A percentile compares a stretch with the other conserved stretches of the same genome.
These are phyloP conservation scores for Panellus pusillus DNA, from an alignment of 768 basidiomycete genomes.

Conservation along the genomic window DNA sequence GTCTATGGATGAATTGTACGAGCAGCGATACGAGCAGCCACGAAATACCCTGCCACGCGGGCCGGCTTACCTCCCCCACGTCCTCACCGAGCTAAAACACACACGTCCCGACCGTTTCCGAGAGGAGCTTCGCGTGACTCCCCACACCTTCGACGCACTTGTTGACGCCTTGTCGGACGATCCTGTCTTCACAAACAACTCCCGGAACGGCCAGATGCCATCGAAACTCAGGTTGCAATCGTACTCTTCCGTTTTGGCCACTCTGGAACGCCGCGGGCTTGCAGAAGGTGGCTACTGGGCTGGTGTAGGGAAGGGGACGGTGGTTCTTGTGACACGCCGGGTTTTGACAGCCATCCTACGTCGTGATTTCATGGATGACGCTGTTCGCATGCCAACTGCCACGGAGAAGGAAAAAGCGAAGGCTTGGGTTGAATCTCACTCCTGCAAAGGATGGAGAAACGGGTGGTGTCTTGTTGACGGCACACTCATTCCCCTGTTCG, in stretches of 20 bases:
- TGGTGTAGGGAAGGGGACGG: constrained; percentile 34
- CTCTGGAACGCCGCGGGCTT: constrained; percentile 35
- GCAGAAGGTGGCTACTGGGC: constrained; percentile 38
- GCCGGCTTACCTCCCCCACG: constrained; percentile 9
- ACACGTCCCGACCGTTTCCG: constrained; percentile 30
- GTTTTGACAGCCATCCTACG: constrained; percentile 34
- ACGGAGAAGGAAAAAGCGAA: constrained; percentile 39
- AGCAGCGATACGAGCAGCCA: constrained; percentile 6
- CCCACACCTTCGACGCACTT: constrained; percentile 36
- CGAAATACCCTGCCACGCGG: constrained; percentile 10
- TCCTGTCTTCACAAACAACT: constrained; percentile 29
- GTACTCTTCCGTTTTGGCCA: constrained; percentile 40
- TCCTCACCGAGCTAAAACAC: constrained; percentile 24
- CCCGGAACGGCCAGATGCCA: constrained; percentile 25
- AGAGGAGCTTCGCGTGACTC: constrained; percentile 28
- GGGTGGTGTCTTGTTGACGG: constrained; percentile 42
- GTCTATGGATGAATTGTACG: constrained; percentile 1
- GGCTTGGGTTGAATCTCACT: constrained; percentile 34
- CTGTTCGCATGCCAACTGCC: constrained; percentile 28
- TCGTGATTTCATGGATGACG: constrained; percentile 24
- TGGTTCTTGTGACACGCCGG: constrained; percentile 25
- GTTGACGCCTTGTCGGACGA: constrained; percentile 23
- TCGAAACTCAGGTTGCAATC: constrained; percentile 36
- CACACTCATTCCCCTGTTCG: constrained; percentile 34
- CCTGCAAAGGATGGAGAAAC: constrained; percentile 35